These are phyloP conservation scores for Arachis monticola DNA, from an alignment of 331 rosid species.

Conservation along the genomic window DNA sequence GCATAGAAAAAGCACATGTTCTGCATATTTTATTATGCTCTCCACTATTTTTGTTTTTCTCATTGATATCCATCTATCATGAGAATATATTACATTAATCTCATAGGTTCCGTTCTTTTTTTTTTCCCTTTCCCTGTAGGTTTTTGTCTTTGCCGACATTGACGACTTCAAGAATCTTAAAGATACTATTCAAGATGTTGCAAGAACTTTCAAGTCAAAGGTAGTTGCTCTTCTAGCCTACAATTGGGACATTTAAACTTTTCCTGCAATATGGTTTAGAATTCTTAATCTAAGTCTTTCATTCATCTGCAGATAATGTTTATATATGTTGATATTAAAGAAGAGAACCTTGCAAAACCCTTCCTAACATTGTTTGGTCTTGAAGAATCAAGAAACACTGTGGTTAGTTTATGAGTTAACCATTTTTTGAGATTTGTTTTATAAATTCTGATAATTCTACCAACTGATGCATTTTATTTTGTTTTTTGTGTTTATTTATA, in stretches of 20 bases:
- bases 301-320: constrained; percentile 69
- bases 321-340: constrained; percentile 62
- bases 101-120: too few species aligned
- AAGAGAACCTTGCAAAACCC: constrained; percentile 96
- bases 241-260: constrained; percentile 32
- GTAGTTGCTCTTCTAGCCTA: constrained; percentile 48
- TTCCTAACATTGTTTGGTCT: constrained; percentile 82
- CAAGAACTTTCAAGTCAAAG: constrained; percentile 82
- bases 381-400: constrained; percentile 73
- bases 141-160: constrained; percentile 62
- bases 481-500: constrained; percentile 37
- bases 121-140: constrained; percentile 45
- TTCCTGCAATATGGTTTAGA: constrained; percentile 28
- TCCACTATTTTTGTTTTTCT: background rate
- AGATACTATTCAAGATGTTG: constrained; percentile 72
- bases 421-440: constrained; percentile 28
- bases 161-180: constrained; percentile 64
- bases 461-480: constrained; percentile 33
- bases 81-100: constrained; percentile 2
- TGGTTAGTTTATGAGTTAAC: constrained; percentile 59
- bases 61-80: background rate
- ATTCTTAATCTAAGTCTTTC: constrained; percentile 34
- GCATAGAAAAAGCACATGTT: background rate
- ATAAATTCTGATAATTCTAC: background rate
- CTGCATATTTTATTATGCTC: background rate